phyloP scores from a whole-genome alignment of 768 basidiomycete species.

The Agaricus subrufescens region DNA sequence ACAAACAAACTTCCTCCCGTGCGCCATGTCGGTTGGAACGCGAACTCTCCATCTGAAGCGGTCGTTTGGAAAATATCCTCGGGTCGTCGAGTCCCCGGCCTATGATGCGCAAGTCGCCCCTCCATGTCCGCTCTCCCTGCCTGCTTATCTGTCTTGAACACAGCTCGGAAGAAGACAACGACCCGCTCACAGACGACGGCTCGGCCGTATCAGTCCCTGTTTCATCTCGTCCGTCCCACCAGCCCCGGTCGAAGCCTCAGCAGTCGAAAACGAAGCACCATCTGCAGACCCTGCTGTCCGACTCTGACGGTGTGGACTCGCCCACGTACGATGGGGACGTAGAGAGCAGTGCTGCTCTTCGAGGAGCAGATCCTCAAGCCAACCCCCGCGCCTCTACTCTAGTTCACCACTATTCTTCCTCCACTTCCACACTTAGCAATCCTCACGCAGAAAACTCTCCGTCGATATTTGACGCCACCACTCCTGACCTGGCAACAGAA shows the following conservation, averaged over 20 bases:
- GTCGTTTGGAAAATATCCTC: slow-evolving; percentile 67
- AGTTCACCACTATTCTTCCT: slow-evolving; percentile 39
- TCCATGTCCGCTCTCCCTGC: background rate
- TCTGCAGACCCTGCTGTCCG: slow-evolving; percentile 55
- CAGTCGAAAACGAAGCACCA: slow-evolving; percentile 40
- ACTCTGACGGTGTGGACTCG: slow-evolving; percentile 75
- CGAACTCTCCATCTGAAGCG: slow-evolving; percentile 53
- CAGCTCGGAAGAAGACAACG: slow-evolving; percentile 87
- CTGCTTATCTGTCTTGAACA: slow-evolving; percentile 13
- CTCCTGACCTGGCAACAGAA: slow-evolving; percentile 32
- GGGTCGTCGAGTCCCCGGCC: slow-evolving; percentile 62
- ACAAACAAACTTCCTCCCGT: background rate
- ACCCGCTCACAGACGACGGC: slow-evolving; percentile 76
- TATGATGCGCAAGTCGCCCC: slow-evolving; percentile 59
- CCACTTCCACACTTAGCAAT: slow-evolving; percentile 49
- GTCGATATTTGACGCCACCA: slow-evolving; percentile 9
- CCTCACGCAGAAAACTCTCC: slow-evolving; percentile 23
- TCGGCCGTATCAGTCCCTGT: slow-evolving; percentile 46
- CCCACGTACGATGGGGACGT: slow-evolving; percentile 91
- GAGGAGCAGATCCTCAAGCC: slow-evolving; percentile 28
- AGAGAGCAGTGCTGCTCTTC: slow-evolving; percentile 65
- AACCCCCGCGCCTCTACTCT: slow-evolving; percentile 23
- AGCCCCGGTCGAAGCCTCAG: slow-evolving; percentile 22
- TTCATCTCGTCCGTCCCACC: slow-evolving; percentile 12
- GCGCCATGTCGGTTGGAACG: slow-evolving; percentile 26